Conservation (phyloP, 1,284 basidiomycete genomes). For the Veloboletus limbatus region DNA sequence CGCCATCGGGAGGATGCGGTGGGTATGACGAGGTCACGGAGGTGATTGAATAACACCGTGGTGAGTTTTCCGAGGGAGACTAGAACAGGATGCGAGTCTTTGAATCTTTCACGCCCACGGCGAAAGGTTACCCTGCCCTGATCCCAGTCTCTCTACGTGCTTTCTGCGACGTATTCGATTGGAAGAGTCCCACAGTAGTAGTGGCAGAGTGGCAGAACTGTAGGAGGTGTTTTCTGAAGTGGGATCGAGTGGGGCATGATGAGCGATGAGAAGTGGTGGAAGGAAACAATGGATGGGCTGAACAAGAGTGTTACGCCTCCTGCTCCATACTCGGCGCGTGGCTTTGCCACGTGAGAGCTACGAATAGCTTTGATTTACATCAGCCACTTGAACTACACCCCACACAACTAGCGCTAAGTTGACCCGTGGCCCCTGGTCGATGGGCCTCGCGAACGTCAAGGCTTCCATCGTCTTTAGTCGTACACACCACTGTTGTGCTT, state of each 20-base stretch:
- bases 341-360: constrained; percentile 30
- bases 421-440: not conserved
- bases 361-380: constrained; percentile 19
- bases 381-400: constrained; percentile 14
- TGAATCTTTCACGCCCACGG: constrained; percentile 5
- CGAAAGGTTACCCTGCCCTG: constrained; percentile 26
- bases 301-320: constrained; percentile 37
- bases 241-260: constrained; percentile 17
- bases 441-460: not conserved
- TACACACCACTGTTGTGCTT: not conserved
- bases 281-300: constrained; percentile 30
- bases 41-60: too few species aligned
- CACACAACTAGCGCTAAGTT: not conserved
- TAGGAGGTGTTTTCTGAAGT: constrained; percentile 7
- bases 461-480: not conserved
- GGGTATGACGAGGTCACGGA: not conserved
- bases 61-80: not conserved
- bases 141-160: constrained; percentile 16
- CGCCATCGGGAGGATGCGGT: constrained; percentile 22
- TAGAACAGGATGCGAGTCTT: constrained; percentile 9
- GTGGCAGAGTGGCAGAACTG: not conserved
- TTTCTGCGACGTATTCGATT: not conserved
- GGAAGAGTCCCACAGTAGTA: not conserved
- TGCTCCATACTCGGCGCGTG: constrained; percentile 31
- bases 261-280: constrained; percentile 32